phyloP scores from a whole-genome alignment of 495 filamentous ascomycete genomes.

The Glarea lozoyensis region DNA sequence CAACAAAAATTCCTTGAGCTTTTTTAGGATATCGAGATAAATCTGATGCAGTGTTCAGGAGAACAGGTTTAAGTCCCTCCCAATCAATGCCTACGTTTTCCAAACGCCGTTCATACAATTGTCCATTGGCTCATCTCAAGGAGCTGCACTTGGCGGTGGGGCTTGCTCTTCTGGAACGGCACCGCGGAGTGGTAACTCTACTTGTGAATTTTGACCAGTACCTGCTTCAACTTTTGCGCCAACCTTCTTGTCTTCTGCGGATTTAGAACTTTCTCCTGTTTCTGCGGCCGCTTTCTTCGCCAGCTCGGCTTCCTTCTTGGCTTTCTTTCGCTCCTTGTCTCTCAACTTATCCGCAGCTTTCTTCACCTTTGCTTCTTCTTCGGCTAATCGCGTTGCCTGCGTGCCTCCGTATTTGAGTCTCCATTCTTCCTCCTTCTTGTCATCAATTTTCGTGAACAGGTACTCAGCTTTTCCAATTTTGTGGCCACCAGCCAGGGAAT shows the following conservation, averaged over 20 bases:
- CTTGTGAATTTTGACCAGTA: constrained; percentile 5
- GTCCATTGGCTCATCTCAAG: constrained; percentile 2
- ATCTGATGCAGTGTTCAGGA: no score
- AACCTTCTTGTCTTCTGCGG: constrained; percentile 5
- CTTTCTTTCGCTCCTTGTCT: constrained; percentile 37
- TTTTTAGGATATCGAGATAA: no score
- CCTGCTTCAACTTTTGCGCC: no score
- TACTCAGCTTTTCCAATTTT: constrained; percentile 73
- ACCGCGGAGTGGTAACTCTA: constrained; percentile 14
- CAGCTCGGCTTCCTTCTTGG: constrained; percentile 26
- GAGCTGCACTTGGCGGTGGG: constrained; percentile 17
- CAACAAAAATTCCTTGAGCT: no score
- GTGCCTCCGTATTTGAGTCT: constrained; percentile 69
- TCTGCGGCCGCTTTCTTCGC: background rate
- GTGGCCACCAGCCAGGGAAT: constrained; percentile 59
- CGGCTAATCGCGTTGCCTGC: constrained; percentile 40
- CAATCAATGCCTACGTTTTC: background rate
- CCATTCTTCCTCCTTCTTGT: constrained; percentile 79
- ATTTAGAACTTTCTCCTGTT: background rate
- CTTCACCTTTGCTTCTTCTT: constrained; percentile 62
- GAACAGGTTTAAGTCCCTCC: no score
- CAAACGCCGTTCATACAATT: constrained; percentile 14
- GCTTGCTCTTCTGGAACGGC: constrained; percentile 19
- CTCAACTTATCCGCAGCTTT: constrained; percentile 44
- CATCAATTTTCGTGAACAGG: constrained; percentile 76